Conservation (phyloP, 169 alveolate genomes). For the Plasmodium berghei region DNA sequence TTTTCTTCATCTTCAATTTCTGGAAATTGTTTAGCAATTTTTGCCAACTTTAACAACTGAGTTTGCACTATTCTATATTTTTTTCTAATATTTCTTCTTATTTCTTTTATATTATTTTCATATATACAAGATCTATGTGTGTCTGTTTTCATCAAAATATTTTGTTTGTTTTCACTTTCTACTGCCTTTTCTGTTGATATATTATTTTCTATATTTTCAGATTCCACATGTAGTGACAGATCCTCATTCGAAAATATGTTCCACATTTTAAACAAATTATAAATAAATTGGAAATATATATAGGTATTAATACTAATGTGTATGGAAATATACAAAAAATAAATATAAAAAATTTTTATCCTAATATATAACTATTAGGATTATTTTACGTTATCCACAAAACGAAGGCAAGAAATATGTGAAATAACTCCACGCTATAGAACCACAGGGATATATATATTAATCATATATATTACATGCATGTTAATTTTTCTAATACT, state of each 20-base stretch:
- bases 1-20: neutral
- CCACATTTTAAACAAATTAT: slow-evolving; percentile 29
- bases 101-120: slow-evolving; percentile 29
- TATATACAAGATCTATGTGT: slow-evolving; percentile 17
- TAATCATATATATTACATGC: no score
- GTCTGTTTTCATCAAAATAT: slow-evolving; percentile 5
- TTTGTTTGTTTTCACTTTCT: slow-evolving; percentile 14
- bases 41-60: slow-evolving; percentile 37
- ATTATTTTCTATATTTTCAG: slow-evolving; percentile 26
- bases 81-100: slow-evolving; percentile 42
- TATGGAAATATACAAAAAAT: slow-evolving; percentile 1
- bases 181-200: slow-evolving; percentile 5
- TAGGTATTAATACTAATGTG: neutral
- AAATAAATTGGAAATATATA: slow-evolving; percentile 4
- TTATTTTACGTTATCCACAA: no score
- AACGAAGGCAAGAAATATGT: no score
- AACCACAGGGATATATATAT: no score
- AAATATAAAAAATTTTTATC: no score
- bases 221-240: slow-evolving; percentile 26
- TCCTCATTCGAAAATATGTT: slow-evolving; percentile 61
- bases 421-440: no score
- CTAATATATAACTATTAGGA: no score
- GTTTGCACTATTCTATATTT: slow-evolving; percentile 62
- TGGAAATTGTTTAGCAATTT: slow-evolving; percentile 53
- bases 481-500: no score